Conservation (phyloP, 129 eudicot genomes). For the Scalesia atractyloides region DNA sequence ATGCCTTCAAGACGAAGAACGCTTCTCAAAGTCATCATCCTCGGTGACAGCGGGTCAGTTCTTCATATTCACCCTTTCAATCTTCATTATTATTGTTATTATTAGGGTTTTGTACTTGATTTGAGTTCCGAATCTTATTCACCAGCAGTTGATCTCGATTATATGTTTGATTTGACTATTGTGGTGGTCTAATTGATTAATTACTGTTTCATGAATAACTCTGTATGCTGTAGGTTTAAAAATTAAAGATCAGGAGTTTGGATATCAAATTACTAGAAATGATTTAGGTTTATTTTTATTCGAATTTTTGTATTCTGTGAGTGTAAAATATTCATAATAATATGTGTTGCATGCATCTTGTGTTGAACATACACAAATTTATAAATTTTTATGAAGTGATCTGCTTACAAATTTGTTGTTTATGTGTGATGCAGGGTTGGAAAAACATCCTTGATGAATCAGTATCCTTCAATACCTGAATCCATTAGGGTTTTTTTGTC, state of each 20-base stretch:
- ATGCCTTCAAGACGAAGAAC: conserved; percentile 87
- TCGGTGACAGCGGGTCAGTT: conserved; percentile 94
- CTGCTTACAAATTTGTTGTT: conserved; percentile 1
- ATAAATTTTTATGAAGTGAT: too few species aligned
- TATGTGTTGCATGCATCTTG: too few species aligned
- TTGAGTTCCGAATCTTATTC: conserved; percentile 3
- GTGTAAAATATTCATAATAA: not conserved
- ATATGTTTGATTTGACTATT: conserved; percentile 5
- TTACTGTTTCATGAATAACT: conserved; percentile 1
- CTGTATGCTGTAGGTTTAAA: conserved; percentile 12
- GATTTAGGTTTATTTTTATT: conserved; percentile 19
- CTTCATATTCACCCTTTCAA: not conserved
- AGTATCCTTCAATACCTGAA: conserved; percentile 58
- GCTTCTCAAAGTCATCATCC: conserved; percentile 89
- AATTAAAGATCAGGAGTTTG: not conserved
- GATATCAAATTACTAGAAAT: not conserved
- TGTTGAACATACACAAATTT: too few species aligned
- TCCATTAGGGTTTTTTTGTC: conserved; percentile 1
- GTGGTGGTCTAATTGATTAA: not conserved
- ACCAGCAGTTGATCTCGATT: conserved; percentile 28
- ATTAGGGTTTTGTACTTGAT: conserved; percentile 27
- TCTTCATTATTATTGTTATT: not conserved
- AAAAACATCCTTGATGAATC: conserved; percentile 98
- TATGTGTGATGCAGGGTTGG: conserved; percentile 79
- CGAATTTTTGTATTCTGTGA: not conserved